Evolutionary conservation across 805 yeast genomes (phyloP).

Genomic region (Dipodascus geniculatus): DNA sequence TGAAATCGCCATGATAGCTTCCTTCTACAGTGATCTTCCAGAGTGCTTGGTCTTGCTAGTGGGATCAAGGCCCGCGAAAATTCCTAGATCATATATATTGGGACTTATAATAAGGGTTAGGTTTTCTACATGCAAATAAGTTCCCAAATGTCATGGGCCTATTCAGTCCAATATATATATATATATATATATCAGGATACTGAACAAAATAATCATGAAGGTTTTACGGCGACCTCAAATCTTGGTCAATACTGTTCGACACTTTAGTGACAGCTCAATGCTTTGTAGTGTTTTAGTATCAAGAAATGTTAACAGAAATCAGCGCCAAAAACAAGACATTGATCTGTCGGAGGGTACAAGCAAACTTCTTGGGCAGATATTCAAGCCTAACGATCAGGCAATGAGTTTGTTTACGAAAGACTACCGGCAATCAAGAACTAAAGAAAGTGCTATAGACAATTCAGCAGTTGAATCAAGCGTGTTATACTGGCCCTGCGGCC

Average conservation of each 20-base stretch:
- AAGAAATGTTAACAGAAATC: background rate
- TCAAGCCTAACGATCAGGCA: background rate
- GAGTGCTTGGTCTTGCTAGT: too few species aligned
- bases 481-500: constrained; percentile 25
- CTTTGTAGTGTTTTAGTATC: background rate
- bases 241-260: too few species aligned
- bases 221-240: too few species aligned
- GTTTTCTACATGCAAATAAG: too few species aligned
- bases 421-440: background rate
- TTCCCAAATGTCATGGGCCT: too few species aligned
- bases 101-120: background rate
- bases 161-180: too few species aligned
- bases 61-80: too few species aligned
- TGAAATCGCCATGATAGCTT: background rate
- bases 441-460: background rate
- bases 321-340: background rate
- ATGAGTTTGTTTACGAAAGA: background rate
- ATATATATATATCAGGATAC: too few species aligned
- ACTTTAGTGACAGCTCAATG: too few species aligned
- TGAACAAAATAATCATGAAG: too few species aligned
- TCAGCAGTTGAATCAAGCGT: constrained; percentile 14
- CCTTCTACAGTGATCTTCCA: too few species aligned
- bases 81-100: too few species aligned
- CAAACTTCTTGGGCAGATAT: background rate
- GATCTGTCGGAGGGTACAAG: background rate